A percentile compares a stretch with the other conserved stretches of the same genome.
Evolutionary conservation across 805 yeast species (phyloP).

Genomic region (Isabelozyma heimii): DNA sequence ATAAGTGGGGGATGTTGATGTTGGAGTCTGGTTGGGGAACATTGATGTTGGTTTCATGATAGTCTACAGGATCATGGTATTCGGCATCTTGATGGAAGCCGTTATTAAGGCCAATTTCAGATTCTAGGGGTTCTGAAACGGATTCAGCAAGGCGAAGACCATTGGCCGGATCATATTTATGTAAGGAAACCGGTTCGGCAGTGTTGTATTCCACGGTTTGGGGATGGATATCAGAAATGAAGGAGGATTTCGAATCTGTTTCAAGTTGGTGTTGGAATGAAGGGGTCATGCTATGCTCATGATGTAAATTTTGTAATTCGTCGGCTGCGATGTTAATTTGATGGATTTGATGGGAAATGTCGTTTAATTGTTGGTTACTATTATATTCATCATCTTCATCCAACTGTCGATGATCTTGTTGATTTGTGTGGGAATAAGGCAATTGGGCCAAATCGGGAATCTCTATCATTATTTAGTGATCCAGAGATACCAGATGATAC

Average conservation of each 20-base stretch:
- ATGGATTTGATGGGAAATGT: neutral
- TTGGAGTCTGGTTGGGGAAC: too few species aligned
- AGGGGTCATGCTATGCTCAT: neutral
- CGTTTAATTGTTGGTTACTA: neutral
- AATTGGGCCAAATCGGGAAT: constrained; percentile 41
- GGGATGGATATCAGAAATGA: neutral
- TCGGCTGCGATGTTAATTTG: neutral
- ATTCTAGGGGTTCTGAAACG: too few species aligned
- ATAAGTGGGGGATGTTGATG: neutral
- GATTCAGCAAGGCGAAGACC: neutral
- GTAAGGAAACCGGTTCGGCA: constrained; percentile 1
- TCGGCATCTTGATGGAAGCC: too few species aligned
- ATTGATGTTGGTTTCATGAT: too few species aligned
- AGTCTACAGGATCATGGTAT: too few species aligned
- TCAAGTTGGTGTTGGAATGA: neutral
- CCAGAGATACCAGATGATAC: too few species aligned
- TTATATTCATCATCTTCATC: neutral
- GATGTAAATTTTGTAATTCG: neutral
- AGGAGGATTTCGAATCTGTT: neutral
- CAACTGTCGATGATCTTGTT: neutral
- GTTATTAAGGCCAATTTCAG: too few species aligned
- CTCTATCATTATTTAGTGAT: constrained; percentile 31
- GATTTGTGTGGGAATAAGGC: constrained; percentile 7
- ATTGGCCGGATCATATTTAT: neutral
- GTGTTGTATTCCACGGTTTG: neutral